These are phyloP conservation scores for Trichoderma reesei DNA, from an alignment of 495 filamentous ascomycete species.

Conservation along the genomic window DNA sequence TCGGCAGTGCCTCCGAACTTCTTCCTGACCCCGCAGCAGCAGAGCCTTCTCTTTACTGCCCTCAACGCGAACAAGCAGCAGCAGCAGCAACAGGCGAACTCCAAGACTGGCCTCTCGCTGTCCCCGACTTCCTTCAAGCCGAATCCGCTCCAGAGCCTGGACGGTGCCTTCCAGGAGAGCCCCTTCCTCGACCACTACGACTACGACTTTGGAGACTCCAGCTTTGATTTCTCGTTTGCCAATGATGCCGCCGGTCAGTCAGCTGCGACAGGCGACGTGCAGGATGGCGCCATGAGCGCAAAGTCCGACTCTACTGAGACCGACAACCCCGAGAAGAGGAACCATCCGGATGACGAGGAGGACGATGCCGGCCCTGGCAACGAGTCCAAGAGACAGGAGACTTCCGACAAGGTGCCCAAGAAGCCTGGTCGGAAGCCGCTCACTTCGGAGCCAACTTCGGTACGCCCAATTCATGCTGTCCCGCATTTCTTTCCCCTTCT, in stretches of 20 bases:
- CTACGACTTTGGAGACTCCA: constrained; percentile 41
- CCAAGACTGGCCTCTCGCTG: constrained; percentile 31
- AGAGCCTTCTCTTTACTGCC: constrained; percentile 78
- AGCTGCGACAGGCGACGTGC: constrained; percentile 49
- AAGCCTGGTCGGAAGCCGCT: constrained; percentile 95
- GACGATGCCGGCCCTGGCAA: constrained; percentile 41
- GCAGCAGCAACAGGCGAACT: constrained; percentile 13
- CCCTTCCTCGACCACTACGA: constrained; percentile 71
- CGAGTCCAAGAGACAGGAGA: constrained; percentile 70
- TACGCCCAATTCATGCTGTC: constrained; percentile 39
- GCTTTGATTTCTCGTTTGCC: constrained; percentile 57
- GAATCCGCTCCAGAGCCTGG: constrained; percentile 35
- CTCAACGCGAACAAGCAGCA: constrained; percentile 63
- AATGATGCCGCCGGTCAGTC: constrained; percentile 47
- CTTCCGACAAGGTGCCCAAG: constrained; percentile 68
- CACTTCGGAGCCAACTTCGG: constrained; percentile 89
- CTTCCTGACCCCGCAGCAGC: constrained; percentile 71
- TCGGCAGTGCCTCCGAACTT: constrained; percentile 22
- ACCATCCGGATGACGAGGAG: constrained; percentile 62
- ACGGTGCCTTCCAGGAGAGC: constrained; percentile 51
- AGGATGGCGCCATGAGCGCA: constrained; percentile 49
- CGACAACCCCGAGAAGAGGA: constrained; percentile 73
- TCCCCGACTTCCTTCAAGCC: constrained; percentile 46
- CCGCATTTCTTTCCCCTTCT: not conserved
- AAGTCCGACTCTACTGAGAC: constrained; percentile 50